Base-by-base conservation (phyloP, 495 filamentous ascomycete genomes). In the Podospora bellae-mahoneyi region DNA sequence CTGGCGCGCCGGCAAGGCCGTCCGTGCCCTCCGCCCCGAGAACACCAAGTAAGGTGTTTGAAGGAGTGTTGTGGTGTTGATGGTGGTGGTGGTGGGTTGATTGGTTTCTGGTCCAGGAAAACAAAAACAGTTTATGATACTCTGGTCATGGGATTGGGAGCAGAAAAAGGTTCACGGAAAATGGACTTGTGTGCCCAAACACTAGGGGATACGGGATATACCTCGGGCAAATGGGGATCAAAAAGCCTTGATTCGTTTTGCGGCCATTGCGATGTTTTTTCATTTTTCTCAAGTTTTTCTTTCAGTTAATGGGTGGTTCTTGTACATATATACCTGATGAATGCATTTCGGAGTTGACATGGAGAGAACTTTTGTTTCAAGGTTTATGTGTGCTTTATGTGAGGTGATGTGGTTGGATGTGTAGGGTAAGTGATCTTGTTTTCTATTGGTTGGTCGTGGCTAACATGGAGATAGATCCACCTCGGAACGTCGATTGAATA, bases 1-100 rank as follows among this genome's bases (percentile, higher is more conserved):
- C 87, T 99, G 95, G 95, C 88, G 91, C 73, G 95, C 96, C 67
- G 95, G 95, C 78, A 98, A 97, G 90, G 91, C 96, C 72, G 95
- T 99, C 69, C 89, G 55, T 58, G 55, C 55, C 23, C 55, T 58
- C 18, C 55, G 55, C n/a, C 55, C 55, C 19, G 55, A 58, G 55
- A 58, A 58, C 55, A 58, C n/a, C 55, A 20, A 58, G 23, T 19
- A 19, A 58, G 55, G n/a, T 58, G n/a, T 26, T 19, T 5, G 7
- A 58, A 58, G n/a, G 55, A 61, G 28, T 57, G 67, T n/a, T 66
- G 66, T 59, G 30, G 30, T 5, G 30, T 9, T 34, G 65, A 62
- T 27, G 63, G 26, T 66, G 71, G 30, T 48, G 66, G 28, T 20
- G 66, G 61, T 20, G 66, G 65, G 65, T 62, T 67, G 66, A 66